Conservation (phyloP, 495 filamentous ascomycete genomes). For the Neurospora sp. region DNA sequence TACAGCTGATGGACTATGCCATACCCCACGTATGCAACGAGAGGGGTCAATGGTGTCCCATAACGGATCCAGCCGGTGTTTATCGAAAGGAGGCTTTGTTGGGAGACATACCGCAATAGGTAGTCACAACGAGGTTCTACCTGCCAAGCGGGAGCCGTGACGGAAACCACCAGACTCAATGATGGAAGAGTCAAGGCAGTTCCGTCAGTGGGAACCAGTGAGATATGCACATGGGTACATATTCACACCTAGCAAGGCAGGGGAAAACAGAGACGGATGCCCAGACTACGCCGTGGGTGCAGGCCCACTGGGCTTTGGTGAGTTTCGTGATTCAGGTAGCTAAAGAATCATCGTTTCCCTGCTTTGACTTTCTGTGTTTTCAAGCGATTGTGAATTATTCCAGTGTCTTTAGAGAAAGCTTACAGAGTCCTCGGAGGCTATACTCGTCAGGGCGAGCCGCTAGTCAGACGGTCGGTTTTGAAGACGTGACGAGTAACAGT, state of each 20-base stretch:
- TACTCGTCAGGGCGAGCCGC: neutral
- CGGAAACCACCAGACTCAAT: neutral
- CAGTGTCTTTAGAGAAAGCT: neutral
- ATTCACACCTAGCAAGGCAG: neutral
- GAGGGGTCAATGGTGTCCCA: neutral
- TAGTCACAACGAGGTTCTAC: neutral
- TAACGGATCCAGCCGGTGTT: neutral
- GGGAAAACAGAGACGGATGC: neutral
- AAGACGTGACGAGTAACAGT: too few species aligned
- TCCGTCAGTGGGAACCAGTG: neutral
- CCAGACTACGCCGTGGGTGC: neutral
- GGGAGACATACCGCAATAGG: neutral
- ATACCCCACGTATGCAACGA: neutral
- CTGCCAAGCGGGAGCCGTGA: neutral
- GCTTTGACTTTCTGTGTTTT: neutral
- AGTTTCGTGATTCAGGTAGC: neutral
- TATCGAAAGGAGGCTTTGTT: neutral
- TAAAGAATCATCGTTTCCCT: neutral
- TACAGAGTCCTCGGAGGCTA: neutral
- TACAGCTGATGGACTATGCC: neutral
- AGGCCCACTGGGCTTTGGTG: neutral
- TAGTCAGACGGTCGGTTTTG: too few species aligned
- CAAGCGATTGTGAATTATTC: neutral
- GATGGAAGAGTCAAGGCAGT: neutral
- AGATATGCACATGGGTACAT: neutral